Evolutionary conservation across 306 rosid genomes (phyloP), one percentile per base, ranked within the genome.

Genomic region (Vicia sativa): DNA sequence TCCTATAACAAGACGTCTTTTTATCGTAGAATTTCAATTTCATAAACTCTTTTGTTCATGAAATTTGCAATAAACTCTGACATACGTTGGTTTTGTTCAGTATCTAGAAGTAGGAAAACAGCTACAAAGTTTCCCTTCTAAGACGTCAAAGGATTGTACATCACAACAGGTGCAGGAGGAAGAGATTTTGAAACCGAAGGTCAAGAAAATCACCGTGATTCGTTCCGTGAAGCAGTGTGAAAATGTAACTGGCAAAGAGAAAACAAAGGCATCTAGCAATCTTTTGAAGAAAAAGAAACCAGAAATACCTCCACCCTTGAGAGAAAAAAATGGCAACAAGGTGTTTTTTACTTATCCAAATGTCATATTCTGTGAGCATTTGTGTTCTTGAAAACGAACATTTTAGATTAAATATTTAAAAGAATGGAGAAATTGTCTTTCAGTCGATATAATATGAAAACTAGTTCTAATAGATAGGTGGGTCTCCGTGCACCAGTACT

Each of bases 271-370:
- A 68, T 59, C 71, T 53, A 68, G 75, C 23, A 61, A 71, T 50
- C 71, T 65, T 71, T 73, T 41, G 39, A 86, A 81, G 82, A 70
- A 79, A 80, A 83, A 69, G 75, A 80, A 68, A 70, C 85, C 12
- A 38, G 74, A 65, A 70, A 46, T 61, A 71, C 74, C 75, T 62
- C 68, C 81, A 31, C 48, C 75, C 19, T 65, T 16, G 50, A 53
- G 57, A 70, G 79, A 74, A 77, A 76, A 72, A 77, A 76, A 72
- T 14, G 64, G 73, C 54, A 78, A 78, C 63, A 75, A 85, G 97
- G 97, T 88, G 29, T 50, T 29, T 67, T 46, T 72, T 44, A 25
- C 14, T 41, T 0, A 29, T 53, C 57, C 26, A 65, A 42, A 61
- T 80, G 15, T 64, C 67, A 15, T 52, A 37, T 55, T 62, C 46